Evolutionary conservation across 257 asterid species (phyloP).

Genomic region (Cinchona pubescens): DNA sequence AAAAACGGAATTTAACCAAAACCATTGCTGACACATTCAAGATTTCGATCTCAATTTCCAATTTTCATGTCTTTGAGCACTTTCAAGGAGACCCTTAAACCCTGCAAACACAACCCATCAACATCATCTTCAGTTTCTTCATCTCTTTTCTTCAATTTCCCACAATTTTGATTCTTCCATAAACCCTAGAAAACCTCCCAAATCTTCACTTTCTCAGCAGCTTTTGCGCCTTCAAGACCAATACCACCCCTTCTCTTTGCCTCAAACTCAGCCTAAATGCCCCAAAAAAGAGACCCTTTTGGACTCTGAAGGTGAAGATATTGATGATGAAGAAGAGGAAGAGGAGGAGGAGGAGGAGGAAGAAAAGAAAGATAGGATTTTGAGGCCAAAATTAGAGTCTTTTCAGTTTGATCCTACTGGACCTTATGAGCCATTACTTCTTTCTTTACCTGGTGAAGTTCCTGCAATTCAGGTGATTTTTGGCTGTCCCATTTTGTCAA

Average conservation of each 20-base stretch:
- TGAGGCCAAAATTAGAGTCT: constrained; percentile 45
- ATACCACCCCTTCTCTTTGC: constrained; percentile 16
- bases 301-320: constrained; percentile 20
- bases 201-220: constrained; percentile 72
- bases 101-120: constrained; percentile 47
- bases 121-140: constrained; percentile 24
- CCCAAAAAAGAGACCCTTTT: constrained; percentile 31
- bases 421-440: constrained; percentile 72
- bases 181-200: constrained; percentile 72
- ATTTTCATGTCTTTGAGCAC: constrained; percentile 68
- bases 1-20: neutral
- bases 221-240: constrained; percentile 60
- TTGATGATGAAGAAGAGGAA: constrained; percentile 15
- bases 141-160: constrained; percentile 25
- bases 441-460: constrained; percentile 51
- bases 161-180: constrained; percentile 36
- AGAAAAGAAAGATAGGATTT: constrained; percentile 20
- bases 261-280: constrained; percentile 24
- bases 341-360: constrained; percentile 27
- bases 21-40: neutral
- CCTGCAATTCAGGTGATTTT: constrained; percentile 65
- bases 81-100: constrained; percentile 79
- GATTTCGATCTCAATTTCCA: neutral
- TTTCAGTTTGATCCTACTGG: constrained; percentile 46
- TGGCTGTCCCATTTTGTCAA: constrained; percentile 11